Conservation (phyloP, 768 basidiomycete species). For the Lentinula boryana region DNA sequence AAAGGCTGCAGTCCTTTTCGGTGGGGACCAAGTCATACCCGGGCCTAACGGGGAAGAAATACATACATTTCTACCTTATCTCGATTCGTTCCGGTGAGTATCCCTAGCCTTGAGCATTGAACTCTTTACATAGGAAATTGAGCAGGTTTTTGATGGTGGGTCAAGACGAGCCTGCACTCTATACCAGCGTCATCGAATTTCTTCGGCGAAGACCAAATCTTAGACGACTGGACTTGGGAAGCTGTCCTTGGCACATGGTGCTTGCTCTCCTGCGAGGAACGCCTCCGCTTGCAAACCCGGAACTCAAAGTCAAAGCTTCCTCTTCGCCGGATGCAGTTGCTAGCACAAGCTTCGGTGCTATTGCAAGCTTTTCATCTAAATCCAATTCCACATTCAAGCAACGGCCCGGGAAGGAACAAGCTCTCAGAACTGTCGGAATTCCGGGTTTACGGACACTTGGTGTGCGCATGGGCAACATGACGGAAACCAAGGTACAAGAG, state of each 20-base stretch:
- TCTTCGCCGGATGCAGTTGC: not conserved
- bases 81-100: conserved; percentile 45
- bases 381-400: not conserved
- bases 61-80: conserved; percentile 58
- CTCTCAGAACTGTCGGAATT: conserved; percentile 17
- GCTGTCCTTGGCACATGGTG: conserved; percentile 59
- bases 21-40: conserved; percentile 50
- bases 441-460: conserved; percentile 48
- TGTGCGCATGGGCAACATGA: conserved; percentile 49
- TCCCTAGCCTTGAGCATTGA: not conserved
- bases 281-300: not conserved
- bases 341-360: conserved; percentile 4
- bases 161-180: conserved; percentile 47
- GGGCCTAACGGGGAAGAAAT: conserved; percentile 25
- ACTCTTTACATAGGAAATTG: not conserved
- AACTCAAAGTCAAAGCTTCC: not conserved
- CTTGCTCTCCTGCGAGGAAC: not conserved
- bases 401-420: not conserved
- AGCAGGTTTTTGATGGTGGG: conserved; percentile 50
- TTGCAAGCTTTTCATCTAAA: not conserved
- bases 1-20: conserved; percentile 55
- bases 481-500: conserved; percentile 25
- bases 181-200: conserved; percentile 50
- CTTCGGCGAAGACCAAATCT: conserved; percentile 41
- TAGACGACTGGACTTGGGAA: conserved; percentile 54